Evolutionary conservation across 2,329 filamentous ascomycete genomes (phyloP).

Genomic region (Aotearoamyces nothofagi): DNA sequence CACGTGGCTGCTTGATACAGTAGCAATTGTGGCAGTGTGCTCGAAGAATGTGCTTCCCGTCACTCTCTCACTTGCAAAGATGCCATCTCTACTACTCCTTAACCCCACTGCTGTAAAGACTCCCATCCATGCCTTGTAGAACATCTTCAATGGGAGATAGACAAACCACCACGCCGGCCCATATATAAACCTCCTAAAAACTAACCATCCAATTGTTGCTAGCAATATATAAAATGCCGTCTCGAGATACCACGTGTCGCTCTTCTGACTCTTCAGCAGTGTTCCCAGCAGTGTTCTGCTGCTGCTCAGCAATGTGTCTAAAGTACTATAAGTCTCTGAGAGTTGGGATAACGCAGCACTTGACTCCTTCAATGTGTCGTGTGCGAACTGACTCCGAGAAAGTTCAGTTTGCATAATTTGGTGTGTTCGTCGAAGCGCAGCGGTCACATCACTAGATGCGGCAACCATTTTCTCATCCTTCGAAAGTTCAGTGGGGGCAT

Average conservation of each 20-base stretch:
- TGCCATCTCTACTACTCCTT: slow-evolving; percentile 13
- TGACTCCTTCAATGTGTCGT: slow-evolving; percentile 74
- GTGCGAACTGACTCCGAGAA: slow-evolving; percentile 73
- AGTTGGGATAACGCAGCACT: slow-evolving; percentile 71
- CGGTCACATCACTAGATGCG: slow-evolving; percentile 71
- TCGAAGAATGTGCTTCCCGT: slow-evolving; percentile 1
- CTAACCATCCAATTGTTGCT: slow-evolving; percentile 66
- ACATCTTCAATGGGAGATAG: slow-evolving; percentile 61
- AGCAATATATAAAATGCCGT: slow-evolving; percentile 74
- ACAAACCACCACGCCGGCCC: slow-evolving; percentile 84
- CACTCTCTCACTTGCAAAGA: slow-evolving; percentile 3
- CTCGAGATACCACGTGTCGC: slow-evolving; percentile 94
- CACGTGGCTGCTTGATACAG: slow-evolving; percentile 7
- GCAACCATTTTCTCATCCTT: slow-evolving; percentile 60
- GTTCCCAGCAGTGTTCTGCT: slow-evolving; percentile 64
- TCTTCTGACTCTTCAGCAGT: slow-evolving; percentile 78
- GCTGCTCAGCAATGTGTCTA: slow-evolving; percentile 62
- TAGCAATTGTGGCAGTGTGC: slow-evolving; percentile 4
- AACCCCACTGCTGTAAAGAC: slow-evolving; percentile 36
- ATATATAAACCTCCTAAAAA: slow-evolving; percentile 75
- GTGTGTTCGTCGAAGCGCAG: slow-evolving; percentile 72
- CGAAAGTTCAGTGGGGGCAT: slow-evolving; percentile 9
- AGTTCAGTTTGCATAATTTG: slow-evolving; percentile 76
- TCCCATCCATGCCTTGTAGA: slow-evolving; percentile 42
- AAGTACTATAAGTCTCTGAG: slow-evolving; percentile 63